Evolutionary conservation across 2,329 filamentous ascomycete species (phyloP).

Genomic region (Alternaria arborescens): DNA sequence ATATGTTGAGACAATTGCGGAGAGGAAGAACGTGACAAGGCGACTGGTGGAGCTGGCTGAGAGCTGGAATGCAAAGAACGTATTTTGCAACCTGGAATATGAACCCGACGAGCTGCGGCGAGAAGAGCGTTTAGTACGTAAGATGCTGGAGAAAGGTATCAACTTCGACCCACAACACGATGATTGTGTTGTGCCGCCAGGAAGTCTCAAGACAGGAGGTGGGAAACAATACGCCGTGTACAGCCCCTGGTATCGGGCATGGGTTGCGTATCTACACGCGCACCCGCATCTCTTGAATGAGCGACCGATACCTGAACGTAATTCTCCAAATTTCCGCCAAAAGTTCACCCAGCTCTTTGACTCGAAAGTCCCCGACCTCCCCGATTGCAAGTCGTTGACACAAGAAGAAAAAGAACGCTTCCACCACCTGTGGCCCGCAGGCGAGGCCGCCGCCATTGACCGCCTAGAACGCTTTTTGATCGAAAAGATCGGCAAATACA

Average conservation of each 20-base stretch:
- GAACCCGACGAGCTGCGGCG: conserved; percentile 88
- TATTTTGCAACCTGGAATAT: conserved; percentile 88
- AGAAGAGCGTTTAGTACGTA: conserved; percentile 72
- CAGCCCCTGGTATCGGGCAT: conserved; percentile 80
- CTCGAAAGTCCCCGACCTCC: conserved; percentile 54
- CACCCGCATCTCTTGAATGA: conserved; percentile 73
- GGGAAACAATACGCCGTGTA: conserved; percentile 88
- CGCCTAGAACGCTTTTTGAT: conserved; percentile 57
- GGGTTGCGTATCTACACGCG: conserved; percentile 75
- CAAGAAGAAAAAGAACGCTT: conserved; percentile 51
- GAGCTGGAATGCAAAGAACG: conserved; percentile 75
- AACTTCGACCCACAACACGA: conserved; percentile 79
- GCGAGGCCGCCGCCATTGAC: conserved; percentile 55
- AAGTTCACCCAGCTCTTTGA: conserved; percentile 56
- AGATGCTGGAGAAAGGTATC: conserved; percentile 69
- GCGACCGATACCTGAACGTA: conserved; percentile 65
- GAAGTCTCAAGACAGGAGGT: conserved; percentile 68
- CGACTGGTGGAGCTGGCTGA: conserved; percentile 72
- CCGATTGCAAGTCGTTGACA: conserved; percentile 68
- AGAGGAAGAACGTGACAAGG: conserved; percentile 68
- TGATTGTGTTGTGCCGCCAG: conserved; percentile 82
- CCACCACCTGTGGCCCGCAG: conserved; percentile 55
- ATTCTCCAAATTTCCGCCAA: conserved; percentile 60
- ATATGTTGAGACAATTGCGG: conserved; percentile 74
- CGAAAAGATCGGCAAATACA: conserved; percentile 53